Evolutionary conservation across 139 green algal species (phyloP), one percentile per base, ranked within the genome.

Genomic region (Gonium pectorale): DNA sequence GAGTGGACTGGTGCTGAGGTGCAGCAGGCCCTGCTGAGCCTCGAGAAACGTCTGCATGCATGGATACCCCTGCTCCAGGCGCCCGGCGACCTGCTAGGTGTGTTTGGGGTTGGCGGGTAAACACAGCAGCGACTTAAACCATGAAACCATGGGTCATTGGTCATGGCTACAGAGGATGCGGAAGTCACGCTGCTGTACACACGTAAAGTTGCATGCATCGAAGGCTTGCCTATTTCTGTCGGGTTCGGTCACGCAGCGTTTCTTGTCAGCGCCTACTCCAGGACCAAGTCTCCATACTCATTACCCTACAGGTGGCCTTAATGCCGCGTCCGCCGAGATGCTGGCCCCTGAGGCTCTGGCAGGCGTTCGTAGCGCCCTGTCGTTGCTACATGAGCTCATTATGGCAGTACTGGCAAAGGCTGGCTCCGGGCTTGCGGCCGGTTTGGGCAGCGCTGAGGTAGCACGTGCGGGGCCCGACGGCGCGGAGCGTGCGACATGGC

Each of bases 61-160:
- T 81, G 74, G 74, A 31, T 43, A 38, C 40, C 74, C 5, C 74
- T 81, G 17, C 74, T 33, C 4, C 6, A 37, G 35, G 74, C 74
- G 27, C 54, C 56, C 29, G 3, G 13, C 22, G 74, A 81, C 26
- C 74, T 81, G 56, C 56, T 81, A 38, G 74, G 74, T 81, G 56
- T 35, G 74, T 43, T 40, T 15, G 27, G 0, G 17, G 66, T 11
- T 33, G 21, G 27, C 1, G 66, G 17, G 68, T 13, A 27, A 41
- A 19, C 2, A 37, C 13, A 22, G 64, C 15, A 21, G 41, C 19
- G 22, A 41, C 31, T 46, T 15, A 22, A n/a, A n/a, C n/a, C n/a
- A n/a, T n/a, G n/a, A n/a, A n/a, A n/a, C n/a, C n/a, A n/a, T n/a
- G n/a, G n/a, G n/a, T n/a, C n/a, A n/a, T n/a, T n/a, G n/a, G n/a